Base-by-base conservation (phyloP, 164 flowering plant species). In the Brasenia schreberi region DNA sequence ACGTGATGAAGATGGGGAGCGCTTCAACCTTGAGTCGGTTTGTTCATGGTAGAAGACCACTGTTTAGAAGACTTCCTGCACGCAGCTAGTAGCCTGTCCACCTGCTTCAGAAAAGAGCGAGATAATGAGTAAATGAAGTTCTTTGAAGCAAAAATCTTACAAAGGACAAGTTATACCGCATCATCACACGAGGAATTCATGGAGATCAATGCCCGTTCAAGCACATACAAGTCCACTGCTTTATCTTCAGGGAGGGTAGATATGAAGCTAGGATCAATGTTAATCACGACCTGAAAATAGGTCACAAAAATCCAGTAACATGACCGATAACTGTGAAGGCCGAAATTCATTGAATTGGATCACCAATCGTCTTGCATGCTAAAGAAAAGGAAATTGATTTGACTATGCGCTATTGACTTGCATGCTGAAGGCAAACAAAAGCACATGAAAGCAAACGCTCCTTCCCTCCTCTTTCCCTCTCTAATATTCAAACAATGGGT, bases 101-200 rank as follows among this genome's bases (percentile, higher is more conserved):
- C 91, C 99, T 95, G 69, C 19, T 45, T 45, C 59, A 67, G 62
- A 42, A 16, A 9, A 1, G 63, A 60, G 7, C n/a, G 5, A 9
- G n/a, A 60, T 6, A 7, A 18, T 60, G 16, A 60, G 63, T 7
- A 60, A 17, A 19, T 60, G 4, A 19, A 17, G 63, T 7, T 45
- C 12, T 1, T 45, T 45, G 6, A n/a, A 60, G 1, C 1, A 6
- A 7, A 17, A 7, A 9, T n/a, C 10, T 7, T 7, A 60, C 7
- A 18, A 60, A 60, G 19, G 63, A 9, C 1, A 7, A 17, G 2
- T 7, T 17, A 60, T 81, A 92, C 99, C 92, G 92, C 92, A 77
- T 85, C 79, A 62, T 97, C 97, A 75, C 97, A 95, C 7, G 96
- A 89, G 65, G 99, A 95, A 78, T 95, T 98, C 99, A 95, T 83